These are phyloP conservation scores for Leptomonas seymouri DNA, from an alignment of 208 protist genomes.

Conservation along the genomic window DNA sequence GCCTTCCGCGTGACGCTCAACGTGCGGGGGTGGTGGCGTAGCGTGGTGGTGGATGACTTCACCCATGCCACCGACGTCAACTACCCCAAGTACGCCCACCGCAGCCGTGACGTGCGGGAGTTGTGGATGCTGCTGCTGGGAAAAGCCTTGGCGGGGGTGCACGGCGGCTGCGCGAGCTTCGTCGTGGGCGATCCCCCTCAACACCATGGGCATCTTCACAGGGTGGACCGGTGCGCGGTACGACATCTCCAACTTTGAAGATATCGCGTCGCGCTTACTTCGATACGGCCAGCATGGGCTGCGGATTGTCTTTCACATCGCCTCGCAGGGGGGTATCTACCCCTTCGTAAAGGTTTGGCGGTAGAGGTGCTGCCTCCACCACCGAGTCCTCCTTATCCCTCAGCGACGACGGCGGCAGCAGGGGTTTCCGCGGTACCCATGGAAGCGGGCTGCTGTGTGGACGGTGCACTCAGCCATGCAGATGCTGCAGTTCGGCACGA, in stretches of 20 bases:
- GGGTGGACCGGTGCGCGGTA: constrained; percentile 49
- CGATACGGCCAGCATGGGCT: constrained; percentile 28
- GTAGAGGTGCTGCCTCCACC: neutral
- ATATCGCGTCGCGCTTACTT: constrained; percentile 27
- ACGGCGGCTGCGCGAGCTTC: constrained; percentile 66
- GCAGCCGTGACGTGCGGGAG: constrained; percentile 52
- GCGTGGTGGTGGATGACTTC: constrained; percentile 77
- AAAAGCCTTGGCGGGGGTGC: constrained; percentile 83
- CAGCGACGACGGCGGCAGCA: neutral
- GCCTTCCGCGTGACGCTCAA: constrained; percentile 71
- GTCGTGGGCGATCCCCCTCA: constrained; percentile 58
- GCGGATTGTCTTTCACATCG: constrained; percentile 32
- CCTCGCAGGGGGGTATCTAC: constrained; percentile 11
- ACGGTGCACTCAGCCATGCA: constrained; percentile 30
- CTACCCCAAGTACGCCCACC: constrained; percentile 46
- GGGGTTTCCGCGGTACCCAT: neutral
- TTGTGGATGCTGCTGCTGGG: constrained; percentile 81
- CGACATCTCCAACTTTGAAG: constrained; percentile 34
- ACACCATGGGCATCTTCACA: constrained; percentile 61
- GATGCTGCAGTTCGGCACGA: constrained; percentile 23
- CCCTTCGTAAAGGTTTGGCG: neutral
- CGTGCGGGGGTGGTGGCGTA: constrained; percentile 70
- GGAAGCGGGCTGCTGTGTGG: constrained; percentile 8
- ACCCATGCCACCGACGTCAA: constrained; percentile 43
- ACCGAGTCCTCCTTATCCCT: neutral